Conservation (phyloP, 306 rosid species). For the Prinsepia uniflora region DNA sequence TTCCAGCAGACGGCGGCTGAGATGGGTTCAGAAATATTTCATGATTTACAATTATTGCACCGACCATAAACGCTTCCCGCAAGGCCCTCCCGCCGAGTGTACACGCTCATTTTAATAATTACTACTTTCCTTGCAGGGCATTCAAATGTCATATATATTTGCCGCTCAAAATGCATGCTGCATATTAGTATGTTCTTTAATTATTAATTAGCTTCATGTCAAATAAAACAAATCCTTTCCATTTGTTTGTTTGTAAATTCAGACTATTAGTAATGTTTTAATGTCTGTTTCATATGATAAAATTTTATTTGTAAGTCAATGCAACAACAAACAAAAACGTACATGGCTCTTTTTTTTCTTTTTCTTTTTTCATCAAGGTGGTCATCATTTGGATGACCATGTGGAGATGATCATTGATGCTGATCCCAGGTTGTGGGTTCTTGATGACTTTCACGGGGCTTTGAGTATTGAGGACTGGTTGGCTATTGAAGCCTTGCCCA, state of each 20-base stretch:
- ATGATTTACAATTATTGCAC: constrained; percentile 82
- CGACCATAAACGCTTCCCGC: constrained; percentile 71
- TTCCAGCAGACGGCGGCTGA: constrained; percentile 56
- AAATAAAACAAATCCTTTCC: not conserved
- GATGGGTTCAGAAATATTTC: constrained; percentile 86
- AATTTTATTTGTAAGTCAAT: not conserved
- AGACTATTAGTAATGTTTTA: not conserved
- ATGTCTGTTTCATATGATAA: constrained; percentile 10
- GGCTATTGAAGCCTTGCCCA: too few relatives aligned
- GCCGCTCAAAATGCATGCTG: too few relatives aligned
- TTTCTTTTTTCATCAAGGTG: too few relatives aligned
- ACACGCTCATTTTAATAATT: constrained; percentile 6
- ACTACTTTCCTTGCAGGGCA: too few relatives aligned
- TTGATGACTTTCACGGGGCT: too few relatives aligned
- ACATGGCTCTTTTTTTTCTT: too few relatives aligned
- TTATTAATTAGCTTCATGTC: not conserved
- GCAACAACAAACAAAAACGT: not conserved
- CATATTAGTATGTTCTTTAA: too few relatives aligned
- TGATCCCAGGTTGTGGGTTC: too few relatives aligned
- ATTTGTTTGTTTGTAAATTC: not conserved
- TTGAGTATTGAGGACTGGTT: too few relatives aligned
- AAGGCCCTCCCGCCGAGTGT: constrained; percentile 67
- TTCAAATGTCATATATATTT: too few relatives aligned
- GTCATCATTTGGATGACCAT: too few relatives aligned
- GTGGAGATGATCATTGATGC: too few relatives aligned